A percentile compares a stretch with the other conserved stretches of the same genome.
These are phyloP conservation scores for Quercus cerris DNA, from an alignment of 306 rosid genomes.

Conservation along the genomic window DNA sequence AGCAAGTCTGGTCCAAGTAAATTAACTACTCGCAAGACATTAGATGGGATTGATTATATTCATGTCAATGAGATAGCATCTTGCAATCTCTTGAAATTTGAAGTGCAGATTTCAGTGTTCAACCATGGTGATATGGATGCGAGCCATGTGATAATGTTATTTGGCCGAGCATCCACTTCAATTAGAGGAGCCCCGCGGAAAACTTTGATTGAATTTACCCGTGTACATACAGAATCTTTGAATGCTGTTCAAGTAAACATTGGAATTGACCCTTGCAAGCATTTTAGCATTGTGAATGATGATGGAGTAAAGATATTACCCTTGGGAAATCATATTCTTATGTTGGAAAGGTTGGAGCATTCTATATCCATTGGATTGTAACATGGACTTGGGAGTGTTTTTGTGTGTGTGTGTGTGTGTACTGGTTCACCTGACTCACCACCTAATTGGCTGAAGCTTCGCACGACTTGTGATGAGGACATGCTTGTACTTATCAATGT, in stretches of 20 bases:
- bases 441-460: not conserved
- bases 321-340: conserved; percentile 52
- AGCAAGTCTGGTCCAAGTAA: conserved; percentile 24
- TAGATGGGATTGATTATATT: conserved; percentile 33
- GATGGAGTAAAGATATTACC: conserved; percentile 62
- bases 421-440: not conserved
- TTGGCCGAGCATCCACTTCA: conserved; percentile 32
- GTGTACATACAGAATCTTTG: conserved; percentile 16
- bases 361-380: conserved; percentile 42
- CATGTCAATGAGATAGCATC: conserved; percentile 42
- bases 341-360: conserved; percentile 57
- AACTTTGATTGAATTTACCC: conserved; percentile 38
- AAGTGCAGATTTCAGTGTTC: conserved; percentile 45
- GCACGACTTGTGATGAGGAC: not conserved
- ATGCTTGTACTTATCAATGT: not conserved
- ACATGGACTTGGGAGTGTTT: not conserved
- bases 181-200: conserved; percentile 32
- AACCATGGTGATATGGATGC: conserved; percentile 68
- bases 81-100: conserved; percentile 57
- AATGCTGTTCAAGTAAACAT: conserved; percentile 44
- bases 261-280: conserved; percentile 68
- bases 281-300: conserved; percentile 66
- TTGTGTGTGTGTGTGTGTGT: no score
- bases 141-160: conserved; percentile 70
- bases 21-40: conserved; percentile 24